Evolutionary conservation across 2,329 filamentous ascomycete genomes (phyloP), one percentile per base, ranked within the genome.

Genomic region (Setomelanomma holmii): DNA sequence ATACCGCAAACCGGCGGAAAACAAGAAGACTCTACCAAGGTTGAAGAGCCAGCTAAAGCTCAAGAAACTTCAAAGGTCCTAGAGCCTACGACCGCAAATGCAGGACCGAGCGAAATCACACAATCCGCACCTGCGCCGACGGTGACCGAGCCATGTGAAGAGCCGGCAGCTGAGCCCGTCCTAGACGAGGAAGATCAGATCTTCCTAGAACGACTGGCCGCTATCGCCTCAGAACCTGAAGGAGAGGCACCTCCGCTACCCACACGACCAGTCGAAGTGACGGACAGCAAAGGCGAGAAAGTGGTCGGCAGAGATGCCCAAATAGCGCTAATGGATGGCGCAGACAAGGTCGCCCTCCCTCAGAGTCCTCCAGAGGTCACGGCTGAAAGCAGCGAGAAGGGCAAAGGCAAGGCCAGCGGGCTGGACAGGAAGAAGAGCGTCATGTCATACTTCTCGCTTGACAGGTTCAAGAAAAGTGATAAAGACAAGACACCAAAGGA

Each of bases 131-230:
- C 63, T 10, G 56, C 61, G 6, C 62, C 66, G 8, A 54, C 64
- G 14, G 58, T 67, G 39, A 55, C 58, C 43, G 63, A 67, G 20
- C 63, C 65, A 3, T 57, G 52, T 49, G 65, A 73, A 27, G 66
- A 73, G 38, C 61, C 60, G 22, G 63, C 60, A 33, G 57, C 62
- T 16, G 69, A 71, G 63, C 66, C 79, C 5, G 79, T 87, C 2
- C 68, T 87, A n/a, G 84, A 82, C 16, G 78, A 83, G n/a, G 84
- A 86, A 62, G 85, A 87, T 55, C 82, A 86, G 60, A 75, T 78
- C 45, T 87, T 86, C 60, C 71, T 87, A 27, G 75, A 78, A 47
- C 74, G 75, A 27, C 79, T 86, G 24, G 80, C 79, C 3, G 76
- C 79, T 6, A 76, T 79, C 30, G 73, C 76, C 16, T 68, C 73